Percentiles rank a stretch among this genome's conserved stretches.
Conservation (phyloP, 768 basidiomycete species). For the Galerina sulciceps region DNA sequence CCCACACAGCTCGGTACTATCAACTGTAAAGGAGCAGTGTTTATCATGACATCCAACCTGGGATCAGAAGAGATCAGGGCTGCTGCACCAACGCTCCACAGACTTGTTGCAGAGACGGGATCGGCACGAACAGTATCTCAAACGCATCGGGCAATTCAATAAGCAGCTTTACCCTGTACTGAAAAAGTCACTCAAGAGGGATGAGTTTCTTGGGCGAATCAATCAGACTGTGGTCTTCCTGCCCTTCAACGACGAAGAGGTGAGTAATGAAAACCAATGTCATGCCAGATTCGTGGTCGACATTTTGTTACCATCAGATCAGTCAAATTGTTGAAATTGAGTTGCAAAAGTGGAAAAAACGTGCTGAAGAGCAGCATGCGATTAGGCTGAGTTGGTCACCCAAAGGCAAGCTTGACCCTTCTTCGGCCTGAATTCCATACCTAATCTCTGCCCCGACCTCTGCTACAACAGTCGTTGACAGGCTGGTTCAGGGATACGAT, state of each 20-base stretch:
- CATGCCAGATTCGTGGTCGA: too few species aligned
- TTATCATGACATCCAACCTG: conserved; percentile 8
- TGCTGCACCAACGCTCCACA: neutral
- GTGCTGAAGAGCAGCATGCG: conserved; percentile 2
- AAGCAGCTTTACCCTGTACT: neutral
- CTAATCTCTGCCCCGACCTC: neutral
- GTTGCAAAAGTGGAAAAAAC: conserved; percentile 4
- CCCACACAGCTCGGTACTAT: neutral
- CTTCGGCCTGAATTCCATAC: neutral
- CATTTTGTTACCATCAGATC: neutral
- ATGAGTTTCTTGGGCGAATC: conserved; percentile 5
- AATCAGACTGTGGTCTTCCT: conserved; percentile 4
- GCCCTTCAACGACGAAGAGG: neutral
- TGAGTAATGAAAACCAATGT: neutral
- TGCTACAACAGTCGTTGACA: neutral
- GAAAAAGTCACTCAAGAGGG: neutral
- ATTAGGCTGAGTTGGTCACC: conserved; percentile 5
- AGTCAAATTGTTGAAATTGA: neutral
- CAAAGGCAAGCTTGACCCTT: neutral
- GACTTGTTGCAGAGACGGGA: neutral
- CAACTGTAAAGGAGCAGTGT: neutral
- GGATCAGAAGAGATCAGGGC: conserved; percentile 1
- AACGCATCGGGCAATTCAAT: neutral
- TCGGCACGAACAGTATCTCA: neutral
- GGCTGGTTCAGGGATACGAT: neutral